These are phyloP conservation scores for Lenwebbia sp. DNA, from an alignment of 345 rosid genomes.

Conservation along the genomic window DNA sequence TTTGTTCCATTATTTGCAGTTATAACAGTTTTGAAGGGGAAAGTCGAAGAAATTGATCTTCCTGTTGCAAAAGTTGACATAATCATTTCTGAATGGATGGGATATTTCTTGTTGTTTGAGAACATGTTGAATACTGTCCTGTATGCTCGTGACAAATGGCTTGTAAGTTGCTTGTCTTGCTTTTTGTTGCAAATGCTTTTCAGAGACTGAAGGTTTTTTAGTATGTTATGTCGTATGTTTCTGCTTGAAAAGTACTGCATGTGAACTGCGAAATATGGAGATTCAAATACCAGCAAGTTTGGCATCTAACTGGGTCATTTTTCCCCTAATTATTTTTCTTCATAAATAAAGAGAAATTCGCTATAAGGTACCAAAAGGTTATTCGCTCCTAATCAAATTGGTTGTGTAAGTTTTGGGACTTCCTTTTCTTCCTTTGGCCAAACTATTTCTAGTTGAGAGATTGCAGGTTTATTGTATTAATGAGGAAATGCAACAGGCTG, in stretches of 20 bases:
- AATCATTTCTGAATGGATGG: conserved; percentile 99
- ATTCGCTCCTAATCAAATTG: neutral
- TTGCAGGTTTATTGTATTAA: neutral
- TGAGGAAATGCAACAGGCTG: neutral
- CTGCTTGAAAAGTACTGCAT: neutral
- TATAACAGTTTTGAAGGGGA: conserved; percentile 92
- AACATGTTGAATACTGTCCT: conserved; percentile 88
- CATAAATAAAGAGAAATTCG: neutral
- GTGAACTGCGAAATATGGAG: neutral
- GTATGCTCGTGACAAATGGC: conserved; percentile 98
- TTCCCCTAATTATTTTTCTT: neutral
- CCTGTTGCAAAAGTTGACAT: conserved; percentile 87
- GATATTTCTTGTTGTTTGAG: conserved; percentile 90
- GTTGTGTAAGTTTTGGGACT: neutral
- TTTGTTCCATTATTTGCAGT: conserved; percentile 26
- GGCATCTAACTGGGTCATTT: neutral
- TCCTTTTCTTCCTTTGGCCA: neutral
- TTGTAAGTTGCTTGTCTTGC: conserved; percentile 40
- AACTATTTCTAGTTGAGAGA: neutral
- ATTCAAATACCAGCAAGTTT: neutral
- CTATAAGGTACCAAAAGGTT: neutral
- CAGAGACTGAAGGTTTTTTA: neutral
- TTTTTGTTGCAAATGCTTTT: neutral
- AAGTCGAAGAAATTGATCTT: conserved; percentile 91
- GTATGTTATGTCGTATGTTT: neutral